A percentile compares a stretch with the other conserved stretches of the same genome.
phyloP scores from a whole-genome alignment of 768 basidiomycete species.

The Tephrocybe rancida region DNA sequence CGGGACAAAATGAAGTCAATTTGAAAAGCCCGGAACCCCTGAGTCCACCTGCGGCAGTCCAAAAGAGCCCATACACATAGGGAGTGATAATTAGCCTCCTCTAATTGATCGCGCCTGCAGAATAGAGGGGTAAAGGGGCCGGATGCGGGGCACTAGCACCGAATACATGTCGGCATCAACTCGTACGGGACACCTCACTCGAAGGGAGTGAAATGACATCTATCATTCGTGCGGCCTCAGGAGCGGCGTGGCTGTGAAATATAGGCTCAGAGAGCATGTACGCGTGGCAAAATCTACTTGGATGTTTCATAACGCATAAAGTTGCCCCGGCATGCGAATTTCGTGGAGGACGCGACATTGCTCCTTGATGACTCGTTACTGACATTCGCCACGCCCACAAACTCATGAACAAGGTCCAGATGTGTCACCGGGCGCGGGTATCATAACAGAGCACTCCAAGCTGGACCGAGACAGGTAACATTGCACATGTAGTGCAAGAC shows the following conservation, averaged over 20 bases:
- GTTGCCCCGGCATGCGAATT: background rate
- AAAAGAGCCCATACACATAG: background rate
- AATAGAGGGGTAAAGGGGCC: background rate
- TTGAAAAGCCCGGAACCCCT: background rate
- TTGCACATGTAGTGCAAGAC: background rate
- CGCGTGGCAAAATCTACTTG: background rate
- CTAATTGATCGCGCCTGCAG: background rate
- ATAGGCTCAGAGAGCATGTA: background rate
- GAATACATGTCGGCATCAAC: background rate
- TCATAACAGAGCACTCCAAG: background rate
- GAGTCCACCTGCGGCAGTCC: background rate
- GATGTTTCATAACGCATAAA: slow-evolving; percentile 1
- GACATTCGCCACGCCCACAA: background rate
- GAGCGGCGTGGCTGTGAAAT: background rate
- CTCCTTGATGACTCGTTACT: background rate
- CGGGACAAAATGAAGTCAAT: too few species aligned
- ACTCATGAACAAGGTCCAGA: background rate
- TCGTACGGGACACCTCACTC: background rate
- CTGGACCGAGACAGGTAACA: background rate
- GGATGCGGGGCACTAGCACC: background rate
- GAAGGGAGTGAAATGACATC: background rate
- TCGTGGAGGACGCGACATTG: background rate
- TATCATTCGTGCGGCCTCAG: background rate
- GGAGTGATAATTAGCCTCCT: background rate
- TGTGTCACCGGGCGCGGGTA: background rate